Evolutionary conservation across 208 protist genomes (phyloP).

Genomic region (Wallacemonas sp.): DNA sequence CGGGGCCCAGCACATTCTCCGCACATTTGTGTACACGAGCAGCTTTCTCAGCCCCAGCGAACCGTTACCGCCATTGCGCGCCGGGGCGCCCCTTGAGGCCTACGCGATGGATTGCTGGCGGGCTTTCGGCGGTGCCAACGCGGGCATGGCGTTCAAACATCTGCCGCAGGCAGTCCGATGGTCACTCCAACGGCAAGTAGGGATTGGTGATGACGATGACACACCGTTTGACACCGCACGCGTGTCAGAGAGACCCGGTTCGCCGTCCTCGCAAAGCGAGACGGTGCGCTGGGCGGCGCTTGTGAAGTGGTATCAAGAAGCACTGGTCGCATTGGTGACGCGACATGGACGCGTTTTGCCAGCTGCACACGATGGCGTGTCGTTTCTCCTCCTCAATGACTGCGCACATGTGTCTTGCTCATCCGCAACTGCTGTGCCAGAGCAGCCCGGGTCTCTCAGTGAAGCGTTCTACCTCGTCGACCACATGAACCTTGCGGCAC

Average conservation of each 20-base stretch:
- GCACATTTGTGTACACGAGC: conserved; percentile 24
- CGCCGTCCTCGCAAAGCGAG: not conserved
- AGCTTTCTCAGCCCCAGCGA: not conserved
- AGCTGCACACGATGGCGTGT: not conserved
- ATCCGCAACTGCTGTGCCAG: too few relatives aligned
- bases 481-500: conserved; percentile 49
- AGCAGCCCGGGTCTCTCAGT: conserved; percentile 47
- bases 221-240: too few relatives aligned
- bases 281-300: not conserved
- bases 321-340: not conserved
- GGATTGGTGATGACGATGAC: too few relatives aligned
- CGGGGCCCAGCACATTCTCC: conserved; percentile 28
- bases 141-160: not conserved
- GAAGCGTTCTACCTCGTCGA: conserved; percentile 67
- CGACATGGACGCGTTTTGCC: not conserved
- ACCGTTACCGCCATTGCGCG: not conserved
- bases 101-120: not conserved
- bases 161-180: not conserved
- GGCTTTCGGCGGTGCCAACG: not conserved
- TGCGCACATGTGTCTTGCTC: not conserved
- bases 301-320: not conserved
- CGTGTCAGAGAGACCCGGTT: not conserved
- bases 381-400: not conserved
- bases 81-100: not conserved
- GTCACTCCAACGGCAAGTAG: not conserved